phyloP scores from a whole-genome alignment of 2,329 filamentous ascomycete species.

The Penicillium sp. region DNA sequence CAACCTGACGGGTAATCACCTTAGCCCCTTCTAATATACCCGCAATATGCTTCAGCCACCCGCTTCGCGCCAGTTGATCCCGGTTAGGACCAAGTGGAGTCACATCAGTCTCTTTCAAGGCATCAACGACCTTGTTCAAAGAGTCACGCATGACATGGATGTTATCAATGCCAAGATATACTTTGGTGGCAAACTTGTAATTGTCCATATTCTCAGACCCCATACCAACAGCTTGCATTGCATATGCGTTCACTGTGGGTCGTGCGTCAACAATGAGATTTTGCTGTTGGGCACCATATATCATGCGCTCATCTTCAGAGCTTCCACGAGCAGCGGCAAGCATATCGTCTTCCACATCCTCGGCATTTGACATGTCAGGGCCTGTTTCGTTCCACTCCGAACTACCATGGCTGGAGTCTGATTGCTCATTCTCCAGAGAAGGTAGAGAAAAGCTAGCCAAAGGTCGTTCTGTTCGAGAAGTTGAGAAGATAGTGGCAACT shows the following conservation, averaged over 20 bases:
- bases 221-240: constrained; percentile 88
- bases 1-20: constrained; percentile 82
- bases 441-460: constrained; percentile 41
- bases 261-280: constrained; percentile 96
- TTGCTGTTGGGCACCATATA: constrained; percentile 89
- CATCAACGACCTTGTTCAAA: constrained; percentile 80
- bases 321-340: constrained; percentile 57
- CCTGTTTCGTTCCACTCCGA: constrained; percentile 38
- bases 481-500: constrained; percentile 87
- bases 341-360: constrained; percentile 68
- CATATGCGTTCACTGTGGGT: constrained; percentile 88
- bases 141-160: constrained; percentile 98
- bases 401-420: constrained; percentile 52
- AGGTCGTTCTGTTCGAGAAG: constrained; percentile 54
- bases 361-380: constrained; percentile 59
- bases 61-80: constrained; percentile 77
- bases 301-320: constrained; percentile 58
- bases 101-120: constrained; percentile 88
- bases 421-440: constrained; percentile 44
- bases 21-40: constrained; percentile 80
- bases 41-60: constrained; percentile 87
- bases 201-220: constrained; percentile 98
- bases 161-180: constrained; percentile 94
- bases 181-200: constrained; percentile 87
- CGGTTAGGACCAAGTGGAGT: constrained; percentile 77